Evolutionary conservation across 2,329 filamentous ascomycete genomes (phyloP).

Genomic region (Chaetomiaceae sp.): DNA sequence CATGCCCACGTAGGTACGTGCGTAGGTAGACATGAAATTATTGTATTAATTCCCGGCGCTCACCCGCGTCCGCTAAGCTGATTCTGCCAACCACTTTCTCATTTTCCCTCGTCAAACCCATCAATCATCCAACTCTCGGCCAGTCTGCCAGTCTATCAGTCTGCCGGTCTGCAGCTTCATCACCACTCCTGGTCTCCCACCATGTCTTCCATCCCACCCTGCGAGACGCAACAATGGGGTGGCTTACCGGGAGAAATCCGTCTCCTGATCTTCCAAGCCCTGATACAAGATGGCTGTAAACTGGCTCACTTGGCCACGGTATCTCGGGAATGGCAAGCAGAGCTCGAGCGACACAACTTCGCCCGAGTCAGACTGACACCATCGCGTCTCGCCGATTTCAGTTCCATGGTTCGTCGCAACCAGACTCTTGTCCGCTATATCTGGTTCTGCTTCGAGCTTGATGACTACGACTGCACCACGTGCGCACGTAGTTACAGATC

Average conservation of each 20-base stretch:
- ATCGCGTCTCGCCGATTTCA: not conserved
- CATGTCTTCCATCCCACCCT: not conserved
- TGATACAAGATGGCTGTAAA: not conserved
- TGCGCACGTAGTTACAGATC: not conserved
- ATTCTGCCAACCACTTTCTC: too few relatives aligned
- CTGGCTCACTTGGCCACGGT: not conserved
- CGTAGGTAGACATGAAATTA: too few relatives aligned
- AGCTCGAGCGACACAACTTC: slow-evolving; percentile 1
- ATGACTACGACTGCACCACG: not conserved
- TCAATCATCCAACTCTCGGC: too few relatives aligned
- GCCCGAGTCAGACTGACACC: not conserved
- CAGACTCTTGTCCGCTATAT: slow-evolving; percentile 1
- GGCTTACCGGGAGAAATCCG: not conserved
- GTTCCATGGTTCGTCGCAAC: not conserved
- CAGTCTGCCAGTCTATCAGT: too few relatives aligned
- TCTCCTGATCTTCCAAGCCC: not conserved
- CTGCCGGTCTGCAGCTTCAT: too few relatives aligned
- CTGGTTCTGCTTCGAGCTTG: not conserved
- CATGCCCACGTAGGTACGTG: too few relatives aligned
- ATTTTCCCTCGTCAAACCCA: too few relatives aligned
- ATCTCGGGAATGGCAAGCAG: not conserved
- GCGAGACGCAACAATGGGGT: not conserved
- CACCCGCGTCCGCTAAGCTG: too few relatives aligned
- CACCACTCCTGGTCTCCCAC: not conserved
- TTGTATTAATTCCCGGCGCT: too few relatives aligned